These are phyloP conservation scores for Corylus heterophylla DNA, from an alignment of 306 rosid genomes.

Conservation along the genomic window DNA sequence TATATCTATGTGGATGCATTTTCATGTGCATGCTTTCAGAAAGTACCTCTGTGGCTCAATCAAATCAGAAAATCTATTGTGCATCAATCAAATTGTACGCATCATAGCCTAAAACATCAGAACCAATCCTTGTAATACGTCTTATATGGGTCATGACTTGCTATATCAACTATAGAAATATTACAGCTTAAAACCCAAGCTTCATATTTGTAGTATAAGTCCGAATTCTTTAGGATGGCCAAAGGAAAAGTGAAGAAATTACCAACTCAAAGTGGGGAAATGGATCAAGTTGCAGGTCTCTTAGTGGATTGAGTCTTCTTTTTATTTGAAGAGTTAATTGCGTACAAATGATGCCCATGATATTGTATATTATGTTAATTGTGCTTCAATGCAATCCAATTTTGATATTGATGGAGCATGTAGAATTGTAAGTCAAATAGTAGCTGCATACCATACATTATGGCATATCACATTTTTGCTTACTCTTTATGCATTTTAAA, in stretches of 20 bases:
- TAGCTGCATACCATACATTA: not conserved
- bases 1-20: not conserved
- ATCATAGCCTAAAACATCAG: not conserved
- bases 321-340: not conserved
- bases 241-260: not conserved
- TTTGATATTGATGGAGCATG: conserved; percentile 3
- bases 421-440: not conserved
- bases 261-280: not conserved
- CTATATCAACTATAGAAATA: not conserved
- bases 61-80: not conserved
- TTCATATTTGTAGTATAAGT: not conserved
- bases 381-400: not conserved
- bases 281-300: not conserved
- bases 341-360: not conserved
- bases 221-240: not conserved
- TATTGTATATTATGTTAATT: not conserved
- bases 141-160: not conserved
- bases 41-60: not conserved
- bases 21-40: not conserved
- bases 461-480: not conserved
- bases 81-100: not conserved
- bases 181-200: not conserved
- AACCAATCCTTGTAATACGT: not conserved
- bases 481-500: not conserved
- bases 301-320: not conserved